Percentiles rank a stretch among this genome's conserved stretches.
These are phyloP conservation scores for Francoa sonchifolia DNA, from an alignment of 441 rosid species.

Conservation along the genomic window DNA sequence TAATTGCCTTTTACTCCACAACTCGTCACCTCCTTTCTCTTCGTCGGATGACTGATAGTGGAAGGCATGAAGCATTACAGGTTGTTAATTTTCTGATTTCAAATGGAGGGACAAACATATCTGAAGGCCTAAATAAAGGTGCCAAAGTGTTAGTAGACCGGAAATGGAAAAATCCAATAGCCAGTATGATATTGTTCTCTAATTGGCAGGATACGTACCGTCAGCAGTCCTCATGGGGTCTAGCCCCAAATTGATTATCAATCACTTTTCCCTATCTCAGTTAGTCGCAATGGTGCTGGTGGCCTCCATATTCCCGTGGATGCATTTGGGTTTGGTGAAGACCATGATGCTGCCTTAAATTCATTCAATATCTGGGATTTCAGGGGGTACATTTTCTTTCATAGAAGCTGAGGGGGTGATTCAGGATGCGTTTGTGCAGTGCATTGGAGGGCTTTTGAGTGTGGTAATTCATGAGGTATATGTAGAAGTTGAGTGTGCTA, in stretches of 20 bases:
- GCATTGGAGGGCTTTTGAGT: constrained; percentile 9
- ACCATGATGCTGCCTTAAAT: constrained; percentile 5
- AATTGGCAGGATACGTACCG: constrained; percentile 6
- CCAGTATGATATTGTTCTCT: constrained; percentile 7
- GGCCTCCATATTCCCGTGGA: background rate
- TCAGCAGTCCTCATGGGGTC: background rate
- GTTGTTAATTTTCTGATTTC: constrained; percentile 4
- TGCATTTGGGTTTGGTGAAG: constrained; percentile 2
- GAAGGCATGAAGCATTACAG: constrained; percentile 3
- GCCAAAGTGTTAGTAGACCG: constrained; percentile 12
- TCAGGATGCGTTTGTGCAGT: constrained; percentile 7
- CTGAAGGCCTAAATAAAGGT: constrained; percentile 9
- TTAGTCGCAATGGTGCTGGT: background rate
- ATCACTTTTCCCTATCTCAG: background rate
- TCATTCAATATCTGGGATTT: constrained; percentile 1
- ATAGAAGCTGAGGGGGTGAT: constrained; percentile 2
- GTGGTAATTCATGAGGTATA: constrained; percentile 5
- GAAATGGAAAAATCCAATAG: constrained; percentile 8
- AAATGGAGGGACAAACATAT: constrained; percentile 1
- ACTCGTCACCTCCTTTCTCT: constrained; percentile 6
- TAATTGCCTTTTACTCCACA: constrained; percentile 9
- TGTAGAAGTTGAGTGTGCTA: constrained; percentile 5
- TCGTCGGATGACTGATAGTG: constrained; percentile 8
- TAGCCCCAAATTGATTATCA: background rate
- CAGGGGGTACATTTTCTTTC: background rate